Evolutionary conservation across 108 stramenopile genomes (phyloP).

Genomic region (Pseudonitzschia delicatissima): DNA sequence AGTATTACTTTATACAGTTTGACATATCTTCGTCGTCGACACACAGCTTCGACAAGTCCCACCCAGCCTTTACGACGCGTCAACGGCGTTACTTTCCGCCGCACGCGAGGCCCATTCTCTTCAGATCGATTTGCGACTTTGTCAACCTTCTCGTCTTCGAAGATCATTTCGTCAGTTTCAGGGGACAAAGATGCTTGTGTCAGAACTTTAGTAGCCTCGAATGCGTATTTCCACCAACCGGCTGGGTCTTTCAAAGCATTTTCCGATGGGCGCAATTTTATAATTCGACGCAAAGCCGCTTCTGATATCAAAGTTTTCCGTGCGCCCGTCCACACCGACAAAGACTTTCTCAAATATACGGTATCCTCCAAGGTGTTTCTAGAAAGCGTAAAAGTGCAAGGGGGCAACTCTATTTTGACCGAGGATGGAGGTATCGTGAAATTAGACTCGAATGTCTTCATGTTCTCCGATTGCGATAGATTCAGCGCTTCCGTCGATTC

Average conservation of each 20-base stretch:
- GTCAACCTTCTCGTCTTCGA: neutral
- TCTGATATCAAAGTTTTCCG: slow-evolving; percentile 32
- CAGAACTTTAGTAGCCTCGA: slow-evolving; percentile 44
- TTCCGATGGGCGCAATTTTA: slow-evolving; percentile 33
- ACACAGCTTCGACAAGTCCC: slow-evolving; percentile 38
- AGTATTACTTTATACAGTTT: slow-evolving; percentile 37
- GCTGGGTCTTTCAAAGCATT: slow-evolving; percentile 34
- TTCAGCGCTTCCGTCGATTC: slow-evolving; percentile 10
- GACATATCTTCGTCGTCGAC: slow-evolving; percentile 38
- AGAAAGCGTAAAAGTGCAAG: slow-evolving; percentile 47
- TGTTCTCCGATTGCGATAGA: neutral
- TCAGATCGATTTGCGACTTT: neutral
- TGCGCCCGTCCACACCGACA: slow-evolving; percentile 42
- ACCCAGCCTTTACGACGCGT: slow-evolving; percentile 49
- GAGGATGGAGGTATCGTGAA: slow-evolving; percentile 20
- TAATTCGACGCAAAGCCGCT: slow-evolving; percentile 27
- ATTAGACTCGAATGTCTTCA: neutral
- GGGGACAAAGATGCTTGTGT: slow-evolving; percentile 7
- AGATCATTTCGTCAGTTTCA: neutral
- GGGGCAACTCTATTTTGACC: slow-evolving; percentile 36
- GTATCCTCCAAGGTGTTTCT: slow-evolving; percentile 59
- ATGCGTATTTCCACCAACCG: slow-evolving; percentile 67
- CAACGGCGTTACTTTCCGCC: neutral
- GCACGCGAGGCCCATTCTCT: neutral
- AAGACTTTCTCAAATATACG: slow-evolving; percentile 64